Evolutionary conservation across 148 eudicot species (phyloP), one percentile per base, ranked within the genome.

Genomic region (Rhododendron mucronatum): DNA sequence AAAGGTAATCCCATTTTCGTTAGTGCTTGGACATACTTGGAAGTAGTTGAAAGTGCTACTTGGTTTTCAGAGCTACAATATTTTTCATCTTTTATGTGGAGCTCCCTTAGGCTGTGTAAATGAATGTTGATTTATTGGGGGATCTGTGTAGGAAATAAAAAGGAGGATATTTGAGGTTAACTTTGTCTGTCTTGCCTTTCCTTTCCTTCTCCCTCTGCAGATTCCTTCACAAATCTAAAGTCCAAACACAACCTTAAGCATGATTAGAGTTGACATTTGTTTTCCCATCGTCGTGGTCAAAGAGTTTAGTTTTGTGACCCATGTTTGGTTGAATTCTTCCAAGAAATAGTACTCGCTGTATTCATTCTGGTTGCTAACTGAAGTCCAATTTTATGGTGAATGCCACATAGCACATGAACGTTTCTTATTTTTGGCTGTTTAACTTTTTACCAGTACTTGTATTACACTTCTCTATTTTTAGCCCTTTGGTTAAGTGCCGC

Each of bases 1-100:
- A 92, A 90, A 93, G 99, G 98, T 96, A 93, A 90, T 79, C 80
- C 28, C 81, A 84, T 91, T 44, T 82, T 76, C 74, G 61, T 75
- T 85, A 63, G 80, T 39, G 80, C 67, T 61, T 59, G 23, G 65
- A 18, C 7, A 45, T 69, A 83, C 80, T 67, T 50, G 61, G 23
- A 53, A 45, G 30, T 14, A 53, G 73, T 9, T 45, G 8, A 15
- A 30, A 51, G 63, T 20, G 50, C 84, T 59, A 55, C 74, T 13
- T 71, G 55, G 47, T 23, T 53, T 55, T 73, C 5, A 57, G 73
- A 75, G 23, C 23, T 9, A 21, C 33, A 59, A 47, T 65, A 35
- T 15, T 37, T 75, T 20, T 2, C 37, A 47, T 51, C 47, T 74
- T 11, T 1, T 14, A 7, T 78, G 44, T 84, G 59, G 35, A 57